phyloP scores from a whole-genome alignment of 441 rosid genomes.

The Aleurites moluccanus region DNA sequence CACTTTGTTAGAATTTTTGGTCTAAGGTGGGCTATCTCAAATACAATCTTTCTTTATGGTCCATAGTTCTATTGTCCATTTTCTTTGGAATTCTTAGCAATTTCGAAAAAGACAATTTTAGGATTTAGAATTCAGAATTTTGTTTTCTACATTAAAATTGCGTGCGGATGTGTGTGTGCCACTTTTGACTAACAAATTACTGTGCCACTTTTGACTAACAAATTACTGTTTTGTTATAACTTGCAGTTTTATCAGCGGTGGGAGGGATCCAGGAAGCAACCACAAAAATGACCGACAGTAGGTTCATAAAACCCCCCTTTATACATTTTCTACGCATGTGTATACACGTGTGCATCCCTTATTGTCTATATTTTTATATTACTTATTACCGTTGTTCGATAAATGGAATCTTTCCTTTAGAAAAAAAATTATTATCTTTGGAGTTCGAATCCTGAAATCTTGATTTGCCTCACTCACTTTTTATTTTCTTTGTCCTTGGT shows the following conservation, averaged over 20 bases:
- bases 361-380: no score
- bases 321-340: background rate
- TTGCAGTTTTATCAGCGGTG: conserved; percentile 57
- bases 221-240: no score
- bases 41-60: background rate
- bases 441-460: background rate
- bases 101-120: background rate
- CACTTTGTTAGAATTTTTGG: background rate
- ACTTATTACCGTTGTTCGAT: no score
- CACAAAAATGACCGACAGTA: conserved; percentile 43
- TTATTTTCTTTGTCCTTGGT: background rate
- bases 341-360: no score
- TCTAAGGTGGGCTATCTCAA: background rate
- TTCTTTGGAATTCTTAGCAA: background rate
- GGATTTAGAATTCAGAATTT: no score
- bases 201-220: background rate
- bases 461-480: no score
- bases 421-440: background rate
- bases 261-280: conserved; percentile 51
- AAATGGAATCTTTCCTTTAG: background rate
- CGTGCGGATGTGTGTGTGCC: background rate
- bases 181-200: background rate
- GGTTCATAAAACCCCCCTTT: background rate
- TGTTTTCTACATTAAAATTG: background rate
- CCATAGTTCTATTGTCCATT: background rate